phyloP scores from a whole-genome alignment of 768 basidiomycete genomes.

The Tricholoma flavovirens region DNA sequence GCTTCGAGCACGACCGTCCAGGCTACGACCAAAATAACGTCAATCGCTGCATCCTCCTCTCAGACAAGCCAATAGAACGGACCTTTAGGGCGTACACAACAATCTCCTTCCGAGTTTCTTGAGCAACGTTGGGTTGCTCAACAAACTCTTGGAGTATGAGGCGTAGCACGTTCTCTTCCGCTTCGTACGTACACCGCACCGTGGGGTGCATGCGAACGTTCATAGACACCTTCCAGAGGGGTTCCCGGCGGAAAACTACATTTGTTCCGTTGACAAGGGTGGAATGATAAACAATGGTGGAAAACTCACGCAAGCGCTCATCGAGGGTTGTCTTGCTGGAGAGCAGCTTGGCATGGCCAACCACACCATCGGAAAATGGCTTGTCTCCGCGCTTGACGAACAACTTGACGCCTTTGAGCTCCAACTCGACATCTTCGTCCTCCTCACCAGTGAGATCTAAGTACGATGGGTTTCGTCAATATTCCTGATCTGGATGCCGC shows the following conservation, averaged over 20 bases:
- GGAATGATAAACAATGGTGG: not conserved
- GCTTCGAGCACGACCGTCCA: constrained; percentile 42
- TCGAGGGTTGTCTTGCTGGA: constrained; percentile 33
- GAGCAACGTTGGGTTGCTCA: constrained; percentile 18
- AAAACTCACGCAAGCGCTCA: constrained; percentile 45
- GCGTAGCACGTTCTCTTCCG: constrained; percentile 49
- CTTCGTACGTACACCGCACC: constrained; percentile 54
- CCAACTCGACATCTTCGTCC: constrained; percentile 48
- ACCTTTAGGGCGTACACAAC: constrained; percentile 67
- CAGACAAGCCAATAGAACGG: constrained; percentile 4
- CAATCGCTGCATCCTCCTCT: not conserved
- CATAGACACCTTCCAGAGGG: constrained; percentile 65
- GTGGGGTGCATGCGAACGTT: constrained; percentile 51
- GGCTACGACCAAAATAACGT: constrained; percentile 26
- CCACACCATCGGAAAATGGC: constrained; percentile 54
- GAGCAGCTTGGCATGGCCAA: constrained; percentile 57
- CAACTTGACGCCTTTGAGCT: constrained; percentile 57
- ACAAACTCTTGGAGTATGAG: constrained; percentile 47
- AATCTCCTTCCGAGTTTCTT: constrained; percentile 32
- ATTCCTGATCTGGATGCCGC: constrained; percentile 3
- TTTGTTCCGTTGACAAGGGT: not conserved
- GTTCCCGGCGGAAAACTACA: constrained; percentile 66
- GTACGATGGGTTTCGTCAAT: constrained; percentile 11
- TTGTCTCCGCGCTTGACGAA: constrained; percentile 52
- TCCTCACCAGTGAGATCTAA: constrained; percentile 60